Evolutionary conservation across 768 basidiomycete species (phyloP), one percentile per base, ranked within the genome.

Genomic region (Pleurotus platypus): DNA sequence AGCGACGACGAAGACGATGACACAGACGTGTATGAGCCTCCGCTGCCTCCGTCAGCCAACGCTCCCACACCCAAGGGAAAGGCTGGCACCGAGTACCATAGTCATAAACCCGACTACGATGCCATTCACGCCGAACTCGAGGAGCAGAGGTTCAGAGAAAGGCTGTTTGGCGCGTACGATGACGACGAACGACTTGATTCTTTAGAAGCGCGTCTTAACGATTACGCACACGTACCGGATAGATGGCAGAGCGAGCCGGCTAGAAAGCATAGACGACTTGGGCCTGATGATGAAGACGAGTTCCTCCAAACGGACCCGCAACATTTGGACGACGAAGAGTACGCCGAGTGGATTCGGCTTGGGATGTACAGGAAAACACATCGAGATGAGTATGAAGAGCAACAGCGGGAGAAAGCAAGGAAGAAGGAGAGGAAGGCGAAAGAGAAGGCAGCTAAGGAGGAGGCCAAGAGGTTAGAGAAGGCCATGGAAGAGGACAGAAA

Each of bases 331-430:
- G 92, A 94, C 6, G 89, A 94, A 62, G 87, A 92, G 58, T 96
- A 96, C 62, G 83, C 88, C 1, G 90, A 92, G 63, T 95, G 90
- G 89, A 74, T 96, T 50, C 75, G 94, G 60, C 71, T 79, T 22
- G 92, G 91, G 47, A 95, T 97, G 90, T 94, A 22, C 54, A 90
- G 89, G 69, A 85, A 81, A 70, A 84, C 82, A 8, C 86, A 90
- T 62, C 83, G 84, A 1, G 78, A 78, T 18, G 84, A 89, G 70
- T 79, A 82, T 69, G 85, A 78, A 55, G 86, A 90, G 58, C 75
- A 83, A 55, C 75, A 79, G 56, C 80, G 77, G 13, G 74, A 77
- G 60, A 78, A 86, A 59, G 82, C 81, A 1, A 76, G 77, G 43
- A 75, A 68, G 57, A 82, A 74, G 1, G 81, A 83, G 4, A 82